These are phyloP conservation scores for Plantago major DNA, from an alignment of 257 asterid species.

Conservation along the genomic window DNA sequence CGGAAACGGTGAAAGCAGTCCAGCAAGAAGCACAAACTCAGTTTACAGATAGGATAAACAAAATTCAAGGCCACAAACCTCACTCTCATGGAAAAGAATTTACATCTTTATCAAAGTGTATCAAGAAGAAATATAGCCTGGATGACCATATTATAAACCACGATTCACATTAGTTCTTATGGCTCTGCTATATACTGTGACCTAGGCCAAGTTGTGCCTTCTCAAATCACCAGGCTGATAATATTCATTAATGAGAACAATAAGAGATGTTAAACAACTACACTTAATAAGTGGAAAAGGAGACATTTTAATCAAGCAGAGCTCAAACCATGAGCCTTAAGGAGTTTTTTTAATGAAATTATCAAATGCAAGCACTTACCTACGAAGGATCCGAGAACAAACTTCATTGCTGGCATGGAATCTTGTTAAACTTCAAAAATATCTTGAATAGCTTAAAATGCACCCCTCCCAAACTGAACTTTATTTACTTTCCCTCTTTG, in stretches of 20 bases:
- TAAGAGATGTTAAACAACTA: too few species aligned
- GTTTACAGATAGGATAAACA: not conserved
- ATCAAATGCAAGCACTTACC: conserved; percentile 79
- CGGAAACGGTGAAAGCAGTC: too few species aligned
- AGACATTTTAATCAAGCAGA: not conserved
- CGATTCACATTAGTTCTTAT: conserved; percentile 94
- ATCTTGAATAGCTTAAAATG: conserved; percentile 88
- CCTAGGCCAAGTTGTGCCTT: conserved; percentile 95
- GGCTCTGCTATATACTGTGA: conserved; percentile 95
- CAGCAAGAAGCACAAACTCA: not conserved
- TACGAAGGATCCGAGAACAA: conserved; percentile 75
- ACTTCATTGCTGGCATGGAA: conserved; percentile 90
- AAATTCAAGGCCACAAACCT: conserved; percentile 45
- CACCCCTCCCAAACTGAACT: conserved; percentile 74
- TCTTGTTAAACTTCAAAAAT: conserved; percentile 72
- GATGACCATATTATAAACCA: conserved; percentile 93
- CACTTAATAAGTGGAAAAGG: too few species aligned
- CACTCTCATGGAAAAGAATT: conserved; percentile 94
- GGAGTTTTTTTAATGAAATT: conserved; percentile 51
- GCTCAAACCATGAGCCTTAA: conserved; percentile 49
- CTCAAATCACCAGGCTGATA: conserved; percentile 74
- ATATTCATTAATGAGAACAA: not conserved
- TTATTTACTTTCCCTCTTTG: conserved; percentile 78
- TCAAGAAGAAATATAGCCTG: conserved; percentile 93
- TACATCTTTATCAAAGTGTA: conserved; percentile 90